Evolutionary conservation across 1,284 basidiomycete genomes (phyloP).

Genomic region (Inonotus hispidus): DNA sequence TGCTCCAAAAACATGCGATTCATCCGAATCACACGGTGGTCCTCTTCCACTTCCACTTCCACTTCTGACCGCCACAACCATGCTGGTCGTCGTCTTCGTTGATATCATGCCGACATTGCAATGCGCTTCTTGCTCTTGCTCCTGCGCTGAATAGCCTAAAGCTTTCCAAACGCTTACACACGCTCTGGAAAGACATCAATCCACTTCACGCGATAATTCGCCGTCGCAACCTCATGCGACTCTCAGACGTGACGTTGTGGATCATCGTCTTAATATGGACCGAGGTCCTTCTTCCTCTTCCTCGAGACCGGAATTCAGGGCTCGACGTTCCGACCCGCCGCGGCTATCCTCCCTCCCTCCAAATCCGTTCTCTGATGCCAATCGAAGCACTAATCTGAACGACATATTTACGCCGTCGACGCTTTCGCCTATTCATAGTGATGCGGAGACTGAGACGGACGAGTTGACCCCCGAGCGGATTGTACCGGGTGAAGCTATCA

Average conservation of each 20-base stretch:
- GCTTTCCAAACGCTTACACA: constrained; percentile 45
- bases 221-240: background rate
- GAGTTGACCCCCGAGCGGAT: background rate
- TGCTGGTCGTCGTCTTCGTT: background rate
- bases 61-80: background rate
- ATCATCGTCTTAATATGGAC: background rate
- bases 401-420: constrained; percentile 4
- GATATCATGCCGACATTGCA: too few species aligned
- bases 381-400: background rate
- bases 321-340: background rate
- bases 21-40: background rate
- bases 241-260: background rate
- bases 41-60: background rate
- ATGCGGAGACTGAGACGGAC: background rate
- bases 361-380: background rate
- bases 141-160: constrained; percentile 34
- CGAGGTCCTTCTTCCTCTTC: background rate
- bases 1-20: background rate
- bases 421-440: background rate
- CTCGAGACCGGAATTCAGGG: background rate
- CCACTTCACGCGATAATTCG: constrained; percentile 20
- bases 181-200: constrained; percentile 37
- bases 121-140: background rate
- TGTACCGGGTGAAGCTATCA: constrained; percentile 12
- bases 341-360: background rate